These are phyloP conservation scores for Eucalyptus victrix DNA, from an alignment of 345 rosid species.

Conservation along the genomic window DNA sequence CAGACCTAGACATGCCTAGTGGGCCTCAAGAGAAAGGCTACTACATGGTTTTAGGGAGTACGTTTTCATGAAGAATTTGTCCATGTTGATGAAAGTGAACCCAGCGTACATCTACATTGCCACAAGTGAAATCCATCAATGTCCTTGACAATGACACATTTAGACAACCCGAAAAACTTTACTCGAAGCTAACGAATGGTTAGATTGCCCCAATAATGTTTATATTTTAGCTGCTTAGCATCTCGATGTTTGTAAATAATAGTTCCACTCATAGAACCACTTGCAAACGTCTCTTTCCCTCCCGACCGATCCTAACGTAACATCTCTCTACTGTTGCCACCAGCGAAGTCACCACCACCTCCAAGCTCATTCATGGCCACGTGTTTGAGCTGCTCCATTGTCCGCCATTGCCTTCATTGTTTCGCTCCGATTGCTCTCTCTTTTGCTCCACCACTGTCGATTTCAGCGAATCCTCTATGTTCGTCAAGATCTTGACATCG, in stretches of 20 bases:
- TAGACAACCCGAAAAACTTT: not conserved
- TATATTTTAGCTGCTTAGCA: not conserved
- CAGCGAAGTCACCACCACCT: not conserved
- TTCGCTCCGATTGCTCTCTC: not conserved
- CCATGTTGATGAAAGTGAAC: not conserved
- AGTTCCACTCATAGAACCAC: not conserved
- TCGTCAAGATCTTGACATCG: not conserved
- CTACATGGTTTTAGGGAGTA: not conserved
- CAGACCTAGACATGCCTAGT: too few relatives aligned
- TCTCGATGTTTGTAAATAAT: not conserved
- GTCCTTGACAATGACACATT: not conserved
- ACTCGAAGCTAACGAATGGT: not conserved
- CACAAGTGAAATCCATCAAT: too few relatives aligned
- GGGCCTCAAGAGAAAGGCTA: not conserved
- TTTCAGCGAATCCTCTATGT: not conserved
- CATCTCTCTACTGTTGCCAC: not conserved
- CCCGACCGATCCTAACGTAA: fast-evolving
- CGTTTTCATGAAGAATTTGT: too few relatives aligned
- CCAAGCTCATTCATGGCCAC: not conserved
- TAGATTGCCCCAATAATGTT: not conserved
- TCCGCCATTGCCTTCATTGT: not conserved
- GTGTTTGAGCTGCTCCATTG: not conserved
- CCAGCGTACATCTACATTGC: not conserved
- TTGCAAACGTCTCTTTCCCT: not conserved
- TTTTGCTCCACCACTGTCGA: not conserved